Evolutionary conservation across 2,329 filamentous ascomycete species (phyloP), one percentile per base, ranked within the genome.

Genomic region (Botrytis deweyae): DNA sequence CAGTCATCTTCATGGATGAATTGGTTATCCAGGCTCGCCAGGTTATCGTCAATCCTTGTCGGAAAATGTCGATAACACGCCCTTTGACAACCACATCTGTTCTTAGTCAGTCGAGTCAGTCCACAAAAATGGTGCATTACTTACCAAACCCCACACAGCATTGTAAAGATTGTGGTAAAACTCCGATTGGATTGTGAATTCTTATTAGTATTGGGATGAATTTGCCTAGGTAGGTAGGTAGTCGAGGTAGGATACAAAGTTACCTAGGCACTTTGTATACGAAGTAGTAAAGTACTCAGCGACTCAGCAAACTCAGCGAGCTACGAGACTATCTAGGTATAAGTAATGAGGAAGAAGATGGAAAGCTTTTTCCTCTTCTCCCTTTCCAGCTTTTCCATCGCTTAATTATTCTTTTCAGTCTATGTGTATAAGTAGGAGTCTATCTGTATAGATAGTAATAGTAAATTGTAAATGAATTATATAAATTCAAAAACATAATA

Each of bases 1-100:
- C 46, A 67, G 65, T 67, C 65, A 67, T 67, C 46, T 40, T 22
- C 33, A 52, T 33, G 36, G 67, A 59, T 62, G n/a, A 44, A n/a
- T 62, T 46, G 36, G 52, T 29, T 58, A 58, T 58, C 52, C 52
- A 29, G 25, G 33, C 33, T 33, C 33, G 33, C 33, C 33, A 33
- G 33, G 52, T 29, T 58, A 58, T 58, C 52, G 52, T 8, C 12
- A 22, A 63, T 59, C 68, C 68, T 42, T 59, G 68, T 46, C 36
- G 18, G 20, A 22, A 67, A 52, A 68, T 68, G 65, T 68, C 65
- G 36, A 58, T 55, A 52, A 58, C 20, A 38, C 65, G 65, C 65
- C 65, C 65, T 68, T 55, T 29, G 65, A 68, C 49, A 58, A 42
- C 49, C 65, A 42, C 36, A 42, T 68, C 36, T 58, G 49, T 33